These are phyloP conservation scores for Saitozyma podzolica DNA, from an alignment of 768 basidiomycete species.

Conservation along the genomic window DNA sequence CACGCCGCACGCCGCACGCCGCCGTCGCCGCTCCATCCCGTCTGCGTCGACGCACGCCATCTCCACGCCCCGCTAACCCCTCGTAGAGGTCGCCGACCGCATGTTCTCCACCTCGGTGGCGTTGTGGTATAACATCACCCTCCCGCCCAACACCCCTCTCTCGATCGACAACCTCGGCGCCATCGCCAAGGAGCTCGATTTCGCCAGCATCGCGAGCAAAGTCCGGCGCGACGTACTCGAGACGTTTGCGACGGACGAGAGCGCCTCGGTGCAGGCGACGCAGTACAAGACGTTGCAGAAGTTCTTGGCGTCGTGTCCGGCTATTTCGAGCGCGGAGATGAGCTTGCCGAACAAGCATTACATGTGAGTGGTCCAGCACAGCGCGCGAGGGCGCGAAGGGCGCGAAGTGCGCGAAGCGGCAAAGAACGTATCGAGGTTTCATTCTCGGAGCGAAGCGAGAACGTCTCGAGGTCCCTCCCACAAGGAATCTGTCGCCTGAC, in stretches of 20 bases:
- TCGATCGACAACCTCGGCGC: conserved; percentile 50
- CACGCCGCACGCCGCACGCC: too few species aligned
- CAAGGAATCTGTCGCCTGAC: too few species aligned
- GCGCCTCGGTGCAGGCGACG: conserved; percentile 91
- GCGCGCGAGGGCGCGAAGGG: neutral
- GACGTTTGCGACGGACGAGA: conserved; percentile 80
- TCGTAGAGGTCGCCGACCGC: conserved; percentile 71
- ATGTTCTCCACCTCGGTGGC: conserved; percentile 89
- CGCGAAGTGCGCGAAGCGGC: neutral
- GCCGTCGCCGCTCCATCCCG: too few species aligned
- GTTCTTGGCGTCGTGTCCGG: conserved; percentile 66
- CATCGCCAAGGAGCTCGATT: conserved; percentile 42
- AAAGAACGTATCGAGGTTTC: too few species aligned
- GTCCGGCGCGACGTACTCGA: conserved; percentile 71
- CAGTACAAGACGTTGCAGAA: conserved; percentile 82
- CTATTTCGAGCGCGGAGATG: conserved; percentile 67
- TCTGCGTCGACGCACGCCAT: too few species aligned
- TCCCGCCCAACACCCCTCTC: conserved; percentile 45
- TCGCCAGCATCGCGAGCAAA: conserved; percentile 56
- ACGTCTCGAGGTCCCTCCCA: too few species aligned
- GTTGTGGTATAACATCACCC: conserved; percentile 65
- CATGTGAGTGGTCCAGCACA: conserved; percentile 74
- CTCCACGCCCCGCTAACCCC: neutral
- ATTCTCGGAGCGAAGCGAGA: too few species aligned
- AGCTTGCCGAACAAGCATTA: conserved; percentile 92